A percentile compares a stretch with the other conserved stretches of the same genome.
These are phyloP conservation scores for Beauveria brongniartii DNA, from an alignment of 2,329 filamentous ascomycete species.

Conservation along the genomic window DNA sequence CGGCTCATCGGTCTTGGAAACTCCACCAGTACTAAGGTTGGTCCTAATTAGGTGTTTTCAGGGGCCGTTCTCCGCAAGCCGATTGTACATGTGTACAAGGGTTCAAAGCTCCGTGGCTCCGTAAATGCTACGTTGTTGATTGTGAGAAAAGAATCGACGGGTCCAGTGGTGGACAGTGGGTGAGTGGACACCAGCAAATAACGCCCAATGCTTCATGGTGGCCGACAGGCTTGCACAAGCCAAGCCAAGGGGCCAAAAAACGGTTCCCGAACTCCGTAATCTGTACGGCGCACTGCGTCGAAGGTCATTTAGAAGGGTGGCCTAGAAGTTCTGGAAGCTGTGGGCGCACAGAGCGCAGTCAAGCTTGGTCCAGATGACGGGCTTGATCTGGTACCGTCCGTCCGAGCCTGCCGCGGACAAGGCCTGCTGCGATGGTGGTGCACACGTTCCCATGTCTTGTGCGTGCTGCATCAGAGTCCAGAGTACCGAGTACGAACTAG, in stretches of 20 bases:
- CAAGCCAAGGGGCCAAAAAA: background rate
- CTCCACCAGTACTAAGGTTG: background rate
- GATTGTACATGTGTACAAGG: background rate
- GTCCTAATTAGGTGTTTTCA: constrained; percentile 1
- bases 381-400: constrained; percentile 5
- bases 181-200: background rate
- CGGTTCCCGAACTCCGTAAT: background rate
- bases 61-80: background rate
- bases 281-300: background rate
- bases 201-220: background rate
- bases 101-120: background rate
- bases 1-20: constrained; percentile 3
- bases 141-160: background rate
- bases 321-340: constrained; percentile 1
- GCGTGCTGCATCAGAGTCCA: background rate
- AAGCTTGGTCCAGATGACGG: constrained; percentile 4
- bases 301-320: background rate
- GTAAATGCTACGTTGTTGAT: background rate
- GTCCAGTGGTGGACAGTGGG: background rate
- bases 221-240: background rate
- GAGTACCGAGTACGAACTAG: background rate
- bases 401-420: background rate
- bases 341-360: background rate
- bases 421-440: background rate
- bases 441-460: background rate